Evolutionary conservation across 345 rosid genomes (phyloP).

Genomic region (Brassica carinata): DNA sequence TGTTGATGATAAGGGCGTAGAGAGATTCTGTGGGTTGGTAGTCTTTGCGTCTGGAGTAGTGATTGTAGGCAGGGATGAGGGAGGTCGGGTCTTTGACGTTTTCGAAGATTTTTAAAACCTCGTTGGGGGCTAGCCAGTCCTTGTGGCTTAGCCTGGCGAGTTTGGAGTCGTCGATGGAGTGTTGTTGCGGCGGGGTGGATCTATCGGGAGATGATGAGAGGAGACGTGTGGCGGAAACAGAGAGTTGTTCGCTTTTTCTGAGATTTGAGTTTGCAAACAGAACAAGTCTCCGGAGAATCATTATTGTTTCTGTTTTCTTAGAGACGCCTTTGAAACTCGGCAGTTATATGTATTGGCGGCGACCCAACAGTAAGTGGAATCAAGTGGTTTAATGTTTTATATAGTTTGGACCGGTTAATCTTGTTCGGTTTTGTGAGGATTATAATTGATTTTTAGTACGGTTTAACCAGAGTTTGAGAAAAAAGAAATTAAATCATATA

Average conservation of each 20-base stretch:
- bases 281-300: constrained; percentile 34
- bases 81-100: constrained; percentile 56
- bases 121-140: constrained; percentile 82
- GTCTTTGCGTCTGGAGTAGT: constrained; percentile 71
- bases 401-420: not conserved
- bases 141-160: constrained; percentile 57
- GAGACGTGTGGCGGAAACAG: constrained; percentile 11
- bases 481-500: not conserved
- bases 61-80: constrained; percentile 50
- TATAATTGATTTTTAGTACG: not conserved
- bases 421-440: not conserved
- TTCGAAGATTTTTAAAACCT: constrained; percentile 62
- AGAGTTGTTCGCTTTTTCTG: constrained; percentile 4
- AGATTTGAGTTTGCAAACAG: constrained; percentile 21
- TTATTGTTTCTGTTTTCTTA: constrained; percentile 18
- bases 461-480: not conserved
- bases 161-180: constrained; percentile 4
- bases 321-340: not conserved
- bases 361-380: not conserved
- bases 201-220: constrained; percentile 26
- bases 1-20: constrained; percentile 56
- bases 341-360: not conserved
- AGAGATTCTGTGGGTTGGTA: constrained; percentile 76
- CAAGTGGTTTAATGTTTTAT: not conserved
- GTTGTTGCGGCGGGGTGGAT: constrained; percentile 11